These are phyloP conservation scores for Cubamyces sp. DNA, from an alignment of 768 basidiomycete genomes.

Conservation along the genomic window DNA sequence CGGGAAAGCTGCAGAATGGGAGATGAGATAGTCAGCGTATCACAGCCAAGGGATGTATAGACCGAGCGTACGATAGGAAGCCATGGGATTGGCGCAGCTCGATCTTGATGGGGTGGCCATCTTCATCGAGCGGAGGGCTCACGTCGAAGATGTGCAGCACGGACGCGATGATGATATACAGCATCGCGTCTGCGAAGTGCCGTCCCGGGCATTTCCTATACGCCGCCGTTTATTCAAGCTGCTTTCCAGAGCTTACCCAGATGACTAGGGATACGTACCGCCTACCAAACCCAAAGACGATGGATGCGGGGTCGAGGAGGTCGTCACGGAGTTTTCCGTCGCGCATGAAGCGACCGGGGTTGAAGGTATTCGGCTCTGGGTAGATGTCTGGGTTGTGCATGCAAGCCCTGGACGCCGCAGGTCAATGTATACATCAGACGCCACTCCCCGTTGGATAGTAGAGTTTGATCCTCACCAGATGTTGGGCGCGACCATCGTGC, in stretches of 20 bases:
- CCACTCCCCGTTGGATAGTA: neutral
- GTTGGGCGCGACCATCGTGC: constrained; percentile 29
- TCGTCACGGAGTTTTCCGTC: constrained; percentile 68
- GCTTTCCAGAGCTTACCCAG: too few relatives aligned
- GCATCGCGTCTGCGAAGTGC: constrained; percentile 13
- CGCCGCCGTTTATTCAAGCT: too few relatives aligned
- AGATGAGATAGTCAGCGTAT: too few relatives aligned
- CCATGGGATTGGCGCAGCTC: constrained; percentile 2
- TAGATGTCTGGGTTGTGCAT: constrained; percentile 87
- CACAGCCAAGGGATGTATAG: too few relatives aligned
- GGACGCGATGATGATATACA: constrained; percentile 25
- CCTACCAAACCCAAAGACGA: constrained; percentile 34
- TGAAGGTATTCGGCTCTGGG: constrained; percentile 80
- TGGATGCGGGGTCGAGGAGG: constrained; percentile 13
- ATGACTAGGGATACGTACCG: constrained; percentile 7
- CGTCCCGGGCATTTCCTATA: constrained; percentile 26
- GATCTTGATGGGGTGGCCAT: neutral
- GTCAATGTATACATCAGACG: neutral
- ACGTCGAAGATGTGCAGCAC: constrained; percentile 28
- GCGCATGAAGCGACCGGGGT: constrained; percentile 73
- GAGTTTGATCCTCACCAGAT: constrained; percentile 23
- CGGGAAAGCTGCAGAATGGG: constrained; percentile 2
- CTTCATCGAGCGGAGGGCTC: constrained; percentile 15
- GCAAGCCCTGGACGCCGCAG: constrained; percentile 45
- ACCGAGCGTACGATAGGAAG: constrained; percentile 5